Base-by-base conservation (phyloP, 108 stramenopile species). In the Nitzschia sp. region DNA sequence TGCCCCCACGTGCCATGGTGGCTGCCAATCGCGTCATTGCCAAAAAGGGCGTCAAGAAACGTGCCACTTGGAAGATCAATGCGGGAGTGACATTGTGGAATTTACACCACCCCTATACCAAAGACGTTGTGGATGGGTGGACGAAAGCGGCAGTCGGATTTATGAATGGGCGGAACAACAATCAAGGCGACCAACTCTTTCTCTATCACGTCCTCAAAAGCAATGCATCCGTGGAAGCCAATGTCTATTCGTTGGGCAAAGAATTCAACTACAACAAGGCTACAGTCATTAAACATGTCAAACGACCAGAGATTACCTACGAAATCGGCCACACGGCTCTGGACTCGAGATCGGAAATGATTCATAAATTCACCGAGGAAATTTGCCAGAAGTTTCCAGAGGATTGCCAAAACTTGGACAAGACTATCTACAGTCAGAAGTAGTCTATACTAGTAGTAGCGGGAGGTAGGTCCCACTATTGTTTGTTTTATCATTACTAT, bases 31-130 rank as follows among this genome's bases (percentile, higher is more conserved):
- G 75, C 23, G 75, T 66, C 16, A 67, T 68, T 45, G 28, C 32
- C 27, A 53, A 32, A 17, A 35, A 50, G 23, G 44, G 41, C 19
- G 32, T 34, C 9, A 61, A 72, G 29, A 72, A 72, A 45, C 50
- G 58, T 26, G 53, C 41, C 25, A 68, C 75, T 2, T 76, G 75
- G 75, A 67, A 76, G n/a, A 68, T 76, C 27, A 76, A 76, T 56
- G 75, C 75, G 8, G 75, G 75, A 11, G 60, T 76, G 23, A 76
- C 75, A 2, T 29, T 76, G n/a, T 76, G 75, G 75, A 68, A 76
- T 47, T 36, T 76, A 33, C 59, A 60, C 27, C 75, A 76, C 61
- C 52, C 50, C 17, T 44, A 45, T 32, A 63, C 66, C 1, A 5
- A 30, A 45, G 44, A 16, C 29, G 45, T 76, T 0, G 60, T 52